phyloP scores from a whole-genome alignment of 148 eudicot species.

The Vaccinium darrowii region DNA sequence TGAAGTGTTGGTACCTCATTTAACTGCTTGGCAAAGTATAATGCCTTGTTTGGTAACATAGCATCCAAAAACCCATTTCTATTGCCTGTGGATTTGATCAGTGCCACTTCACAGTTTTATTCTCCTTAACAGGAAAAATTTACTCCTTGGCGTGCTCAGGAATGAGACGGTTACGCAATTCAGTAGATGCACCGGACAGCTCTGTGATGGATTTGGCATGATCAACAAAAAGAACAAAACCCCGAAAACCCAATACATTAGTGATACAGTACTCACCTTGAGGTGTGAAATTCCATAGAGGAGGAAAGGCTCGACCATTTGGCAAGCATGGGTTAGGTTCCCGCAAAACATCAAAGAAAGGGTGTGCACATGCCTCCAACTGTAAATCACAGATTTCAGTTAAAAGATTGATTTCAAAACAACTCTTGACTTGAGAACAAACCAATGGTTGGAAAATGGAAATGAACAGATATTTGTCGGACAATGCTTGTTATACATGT shows the following conservation, averaged over 20 bases:
- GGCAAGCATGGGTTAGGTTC: slow-evolving; percentile 73
- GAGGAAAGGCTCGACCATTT: slow-evolving; percentile 73
- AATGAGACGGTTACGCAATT: slow-evolving; percentile 65
- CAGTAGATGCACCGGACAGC: slow-evolving; percentile 62
- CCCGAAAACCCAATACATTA: background rate
- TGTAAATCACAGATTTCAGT: slow-evolving; percentile 26
- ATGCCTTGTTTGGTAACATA: slow-evolving; percentile 4
- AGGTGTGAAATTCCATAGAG: slow-evolving; percentile 75
- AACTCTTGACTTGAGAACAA: background rate
- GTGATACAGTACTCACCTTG: slow-evolving; percentile 48
- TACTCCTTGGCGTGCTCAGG: slow-evolving; percentile 46
- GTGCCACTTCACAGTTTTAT: background rate
- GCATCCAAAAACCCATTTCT: slow-evolving; percentile 8
- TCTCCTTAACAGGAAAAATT: slow-evolving; percentile 19
- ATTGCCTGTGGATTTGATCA: background rate
- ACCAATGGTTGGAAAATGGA: background rate
- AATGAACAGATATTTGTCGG: background rate
- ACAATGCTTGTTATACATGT: background rate
- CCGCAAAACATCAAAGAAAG: slow-evolving; percentile 82
- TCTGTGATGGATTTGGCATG: slow-evolving; percentile 40
- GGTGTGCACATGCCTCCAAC: slow-evolving; percentile 99
- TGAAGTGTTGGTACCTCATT: background rate
- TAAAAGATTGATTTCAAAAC: background rate
- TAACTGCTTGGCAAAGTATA: background rate
- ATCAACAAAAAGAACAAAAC: slow-evolving; percentile 12